Conservation (phyloP, 768 basidiomycete genomes). For the Hydnomerulius pinastri region DNA sequence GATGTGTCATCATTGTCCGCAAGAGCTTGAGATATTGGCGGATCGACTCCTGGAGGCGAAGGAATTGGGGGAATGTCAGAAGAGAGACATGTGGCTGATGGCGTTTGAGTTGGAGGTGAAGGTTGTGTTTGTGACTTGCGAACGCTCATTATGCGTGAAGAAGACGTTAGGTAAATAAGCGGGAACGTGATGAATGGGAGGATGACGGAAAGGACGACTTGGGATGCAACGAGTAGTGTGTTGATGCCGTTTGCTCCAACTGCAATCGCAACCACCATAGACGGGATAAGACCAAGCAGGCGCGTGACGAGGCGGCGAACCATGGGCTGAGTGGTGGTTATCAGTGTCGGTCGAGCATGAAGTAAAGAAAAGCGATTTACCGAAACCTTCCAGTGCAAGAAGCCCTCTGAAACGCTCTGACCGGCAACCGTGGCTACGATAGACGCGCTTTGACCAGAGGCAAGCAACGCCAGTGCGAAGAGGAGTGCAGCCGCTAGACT, state of each 20-base stretch:
- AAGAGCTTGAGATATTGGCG: neutral
- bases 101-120: neutral
- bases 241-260: constrained; percentile 72
- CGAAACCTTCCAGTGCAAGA: constrained; percentile 83
- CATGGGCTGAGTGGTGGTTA: constrained; percentile 51
- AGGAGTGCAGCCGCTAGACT: constrained; percentile 72
- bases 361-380: constrained; percentile 39
- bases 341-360: constrained; percentile 26
- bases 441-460: constrained; percentile 86
- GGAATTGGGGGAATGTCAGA: constrained; percentile 1
- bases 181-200: constrained; percentile 87
- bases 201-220: constrained; percentile 81
- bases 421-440: constrained; percentile 90
- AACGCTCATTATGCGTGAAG: constrained; percentile 69
- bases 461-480: constrained; percentile 85
- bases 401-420: constrained; percentile 89
- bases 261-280: constrained; percentile 73
- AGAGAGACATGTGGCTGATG: too few relatives aligned
- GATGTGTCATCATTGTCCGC: neutral
- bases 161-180: constrained; percentile 71
- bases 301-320: constrained; percentile 84
- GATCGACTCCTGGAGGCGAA: neutral
- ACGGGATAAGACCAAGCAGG: constrained; percentile 78
- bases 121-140: constrained; percentile 26
- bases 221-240: constrained; percentile 79